These are phyloP conservation scores for Heliamphora pulchella DNA, from an alignment of 179 eudicot species.

Conservation along the genomic window DNA sequence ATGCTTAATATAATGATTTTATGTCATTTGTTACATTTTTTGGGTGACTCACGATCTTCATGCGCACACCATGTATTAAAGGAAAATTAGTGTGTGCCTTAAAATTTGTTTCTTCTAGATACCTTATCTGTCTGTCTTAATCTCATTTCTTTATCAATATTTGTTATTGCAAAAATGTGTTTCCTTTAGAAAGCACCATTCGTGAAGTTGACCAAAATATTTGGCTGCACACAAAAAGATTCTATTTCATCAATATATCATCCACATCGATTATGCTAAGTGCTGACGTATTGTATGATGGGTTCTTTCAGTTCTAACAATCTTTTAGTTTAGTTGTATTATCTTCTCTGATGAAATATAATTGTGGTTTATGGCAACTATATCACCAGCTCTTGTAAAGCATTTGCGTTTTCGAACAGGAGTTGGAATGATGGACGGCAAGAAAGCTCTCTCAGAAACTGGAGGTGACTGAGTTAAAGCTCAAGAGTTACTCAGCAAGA, in stretches of 20 bases:
- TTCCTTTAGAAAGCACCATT: not conserved
- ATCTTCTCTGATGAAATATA: slow-evolving; percentile 5
- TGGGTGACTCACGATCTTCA: not conserved
- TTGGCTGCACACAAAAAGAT: not conserved
- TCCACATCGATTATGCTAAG: not conserved
- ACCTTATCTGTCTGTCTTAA: not conserved
- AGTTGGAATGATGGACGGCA: slow-evolving; percentile 99
- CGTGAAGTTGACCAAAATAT: not conserved
- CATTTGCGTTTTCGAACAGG: slow-evolving; percentile 90
- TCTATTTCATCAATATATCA: not conserved
- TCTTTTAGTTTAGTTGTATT: not conserved
- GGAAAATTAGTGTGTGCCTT: not conserved
- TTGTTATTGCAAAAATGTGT: not conserved
- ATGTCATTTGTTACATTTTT: not conserved
- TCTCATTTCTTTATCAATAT: not conserved
- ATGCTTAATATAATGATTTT: not conserved
- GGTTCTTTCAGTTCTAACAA: not conserved
- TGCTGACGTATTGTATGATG: not conserved
- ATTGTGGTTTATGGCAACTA: slow-evolving; percentile 36
- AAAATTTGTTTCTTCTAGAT: not conserved
- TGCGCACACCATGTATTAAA: not conserved
- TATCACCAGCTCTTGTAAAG: slow-evolving; percentile 86
- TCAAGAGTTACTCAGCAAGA: slow-evolving; percentile 82
- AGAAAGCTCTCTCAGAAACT: slow-evolving; percentile 81
- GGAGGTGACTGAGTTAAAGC: slow-evolving; percentile 77